Base-by-base conservation (phyloP, 345 rosid genomes). In the Isatis tinctoria region DNA sequence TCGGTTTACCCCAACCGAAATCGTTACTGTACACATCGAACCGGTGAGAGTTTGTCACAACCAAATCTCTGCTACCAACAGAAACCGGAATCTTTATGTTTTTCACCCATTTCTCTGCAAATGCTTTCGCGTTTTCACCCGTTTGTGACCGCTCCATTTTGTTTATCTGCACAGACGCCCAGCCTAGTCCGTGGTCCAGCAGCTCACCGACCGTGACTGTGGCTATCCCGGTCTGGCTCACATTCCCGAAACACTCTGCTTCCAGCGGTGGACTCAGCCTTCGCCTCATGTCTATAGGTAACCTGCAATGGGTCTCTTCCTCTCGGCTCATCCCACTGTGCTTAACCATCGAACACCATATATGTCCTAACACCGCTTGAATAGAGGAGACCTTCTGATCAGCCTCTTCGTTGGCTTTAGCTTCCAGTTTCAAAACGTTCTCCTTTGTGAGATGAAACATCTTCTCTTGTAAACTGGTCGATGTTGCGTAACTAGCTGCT, bases 1-100 rank as follows among this genome's bases (percentile, higher is more conserved):
- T 9, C 14, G 84, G 84, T 56, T 69, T 78, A 73, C 86, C 86
- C 86, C 84, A 83, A 9, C 84, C 84, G 39, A 83, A 81, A 69
- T 83, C 84, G 13, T 80, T 80, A 1, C 77, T 17, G 4, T 80
- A 83, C 3, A 79, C 72, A 12, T 84, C 40, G 16, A 81, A 84
- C 73, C 67, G 12, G 36, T 77, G 81, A 2, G 84, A 83, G 60
- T 74, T 73, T 1, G 80, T 66, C 0, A 74, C 77, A 27, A 59
- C 47, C 56, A 76, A 20, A 69, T 60, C 69, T 35, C 40, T 64
- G 6, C 16, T 74, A 6, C 70, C 71, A 43, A 79, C 33, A 5
- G 60, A 44, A 14, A 45, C 7, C 18, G 78, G 49, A 52, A 68
- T 75, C 70, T 45, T 36, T 4, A 79, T 75, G 36, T 61, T 66